Conservation (phyloP, 1,284 basidiomycete genomes). For the Waitea zeae region DNA sequence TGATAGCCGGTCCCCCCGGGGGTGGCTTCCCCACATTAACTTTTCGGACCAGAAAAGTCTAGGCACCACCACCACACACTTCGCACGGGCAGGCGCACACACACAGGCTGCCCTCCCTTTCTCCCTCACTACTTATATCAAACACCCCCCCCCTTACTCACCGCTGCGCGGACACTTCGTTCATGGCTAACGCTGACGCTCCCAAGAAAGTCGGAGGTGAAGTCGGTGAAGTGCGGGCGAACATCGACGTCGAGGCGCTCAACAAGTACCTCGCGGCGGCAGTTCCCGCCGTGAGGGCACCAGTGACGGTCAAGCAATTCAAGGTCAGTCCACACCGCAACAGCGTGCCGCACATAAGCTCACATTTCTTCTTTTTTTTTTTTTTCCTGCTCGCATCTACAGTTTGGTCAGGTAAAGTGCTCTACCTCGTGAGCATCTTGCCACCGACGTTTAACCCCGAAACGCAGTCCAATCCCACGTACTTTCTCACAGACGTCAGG, state of each 20-base stretch:
- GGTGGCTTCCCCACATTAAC: too few relatives aligned
- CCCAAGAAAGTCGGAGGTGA: slow-evolving; percentile 57
- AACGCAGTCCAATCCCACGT: slow-evolving; percentile 82
- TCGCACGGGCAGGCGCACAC: too few relatives aligned
- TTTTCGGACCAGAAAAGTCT: too few relatives aligned
- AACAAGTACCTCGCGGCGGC: slow-evolving; percentile 49
- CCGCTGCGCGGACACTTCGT: too few relatives aligned
- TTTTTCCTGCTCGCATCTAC: slow-evolving; percentile 2
- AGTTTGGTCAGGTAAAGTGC: slow-evolving; percentile 88
- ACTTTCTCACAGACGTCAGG: slow-evolving; percentile 69
- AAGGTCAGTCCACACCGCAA: too few relatives aligned
- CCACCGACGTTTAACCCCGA: slow-evolving; percentile 1
- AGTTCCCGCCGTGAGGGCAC: slow-evolving; percentile 40
- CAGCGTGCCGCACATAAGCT: too few relatives aligned
- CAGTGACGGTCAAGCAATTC: slow-evolving; percentile 82
- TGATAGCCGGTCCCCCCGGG: too few relatives aligned
- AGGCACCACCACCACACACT: too few relatives aligned
- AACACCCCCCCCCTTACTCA: too few relatives aligned
- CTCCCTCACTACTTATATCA: too few relatives aligned
- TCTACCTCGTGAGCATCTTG: slow-evolving; percentile 7
- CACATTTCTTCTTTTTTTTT: slow-evolving; percentile 1
- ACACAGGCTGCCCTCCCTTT: too few relatives aligned
- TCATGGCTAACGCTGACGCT: too few relatives aligned
- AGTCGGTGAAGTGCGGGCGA: slow-evolving; percentile 56
- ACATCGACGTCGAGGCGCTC: slow-evolving; percentile 47